Evolutionary conservation across 441 rosid species (phyloP), one percentile per base, ranked within the genome.

Genomic region (Geranium incanum): DNA sequence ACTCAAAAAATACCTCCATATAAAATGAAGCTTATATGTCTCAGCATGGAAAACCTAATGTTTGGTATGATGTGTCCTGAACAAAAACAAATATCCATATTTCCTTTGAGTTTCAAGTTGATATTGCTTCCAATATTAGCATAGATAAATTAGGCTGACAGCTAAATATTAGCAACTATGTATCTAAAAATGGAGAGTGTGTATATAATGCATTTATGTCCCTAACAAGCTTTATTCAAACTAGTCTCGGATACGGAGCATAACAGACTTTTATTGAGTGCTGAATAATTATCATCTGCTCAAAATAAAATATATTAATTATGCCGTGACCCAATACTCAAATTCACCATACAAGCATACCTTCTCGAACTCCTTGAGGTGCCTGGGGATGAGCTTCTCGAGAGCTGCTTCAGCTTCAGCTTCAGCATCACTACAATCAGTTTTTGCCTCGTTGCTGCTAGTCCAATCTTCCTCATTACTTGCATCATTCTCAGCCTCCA

Each of bases 381-480:
- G 82, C 76, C 16, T 79, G 6, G 96, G 90, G 76, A 83, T 79
- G 76, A 92, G 91, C 81, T 91, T 91, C 86, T 81, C 86, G 60
- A 95, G 78, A 66, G 95, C 95, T 71, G 86, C 93, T 76, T 83
- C 93, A 76, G 95, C 91, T 73, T 89, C 88, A 78, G 57, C 87
- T 79, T 82, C 91, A 71, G 82, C 85, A 60, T 95, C 97, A 84
- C 84, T 86, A 71, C 89, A 70, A 70, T 90, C 96, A 63, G 87
- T 79, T 80, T 66, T 89, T 2, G 85, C 83, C 81, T 89, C 95
- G 74, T 74, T 78, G 63, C 86, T 86, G 80, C 88, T 86, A 69
- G 83, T 76, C 89, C 83, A 84, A 37, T 85, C 96, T 74, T 86
- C 96, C 75, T 88, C 95, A 73, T 89, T 95, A 78, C 77, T 77